Conservation (phyloP, 805 yeast species). For the Sugiyamaella mastotermitis region DNA sequence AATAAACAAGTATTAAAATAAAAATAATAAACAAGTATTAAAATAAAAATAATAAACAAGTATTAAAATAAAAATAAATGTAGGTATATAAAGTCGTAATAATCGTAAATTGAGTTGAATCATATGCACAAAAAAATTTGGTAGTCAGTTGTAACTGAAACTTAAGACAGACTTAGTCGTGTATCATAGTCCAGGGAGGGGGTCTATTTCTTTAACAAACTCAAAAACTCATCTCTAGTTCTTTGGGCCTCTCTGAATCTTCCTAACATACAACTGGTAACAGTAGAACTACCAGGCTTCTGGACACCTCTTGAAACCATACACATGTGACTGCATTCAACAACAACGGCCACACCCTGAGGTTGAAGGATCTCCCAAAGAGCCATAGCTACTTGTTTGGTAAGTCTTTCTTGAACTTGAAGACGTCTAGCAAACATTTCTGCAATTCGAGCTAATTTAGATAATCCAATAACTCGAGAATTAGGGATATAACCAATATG, state of each 20-base stretch:
- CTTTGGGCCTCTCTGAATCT: constrained; percentile 89
- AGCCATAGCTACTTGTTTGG: constrained; percentile 97
- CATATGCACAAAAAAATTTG: neutral
- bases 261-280: constrained; percentile 96
- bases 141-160: neutral
- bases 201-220: constrained; percentile 40
- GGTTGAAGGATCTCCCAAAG: constrained; percentile 86
- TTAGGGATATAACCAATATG: constrained; percentile 98
- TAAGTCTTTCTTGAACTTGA: constrained; percentile 96
- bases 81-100: too few relatives aligned
- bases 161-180: neutral
- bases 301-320: constrained; percentile 98
- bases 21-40: too few relatives aligned
- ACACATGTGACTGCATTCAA: constrained; percentile 98
- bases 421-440: constrained; percentile 94
- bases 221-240: constrained; percentile 93
- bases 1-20: too few relatives aligned
- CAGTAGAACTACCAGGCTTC: constrained; percentile 87
- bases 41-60: too few relatives aligned
- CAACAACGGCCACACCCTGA: constrained; percentile 96
- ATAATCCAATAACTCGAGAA: constrained; percentile 83
- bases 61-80: too few relatives aligned
- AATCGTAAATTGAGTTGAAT: neutral
- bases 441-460: constrained; percentile 90
- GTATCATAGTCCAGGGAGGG: constrained; percentile 4